These are phyloP conservation scores for Aspergillus intermedius DNA, from an alignment of 2,329 filamentous ascomycete genomes.

Conservation along the genomic window DNA sequence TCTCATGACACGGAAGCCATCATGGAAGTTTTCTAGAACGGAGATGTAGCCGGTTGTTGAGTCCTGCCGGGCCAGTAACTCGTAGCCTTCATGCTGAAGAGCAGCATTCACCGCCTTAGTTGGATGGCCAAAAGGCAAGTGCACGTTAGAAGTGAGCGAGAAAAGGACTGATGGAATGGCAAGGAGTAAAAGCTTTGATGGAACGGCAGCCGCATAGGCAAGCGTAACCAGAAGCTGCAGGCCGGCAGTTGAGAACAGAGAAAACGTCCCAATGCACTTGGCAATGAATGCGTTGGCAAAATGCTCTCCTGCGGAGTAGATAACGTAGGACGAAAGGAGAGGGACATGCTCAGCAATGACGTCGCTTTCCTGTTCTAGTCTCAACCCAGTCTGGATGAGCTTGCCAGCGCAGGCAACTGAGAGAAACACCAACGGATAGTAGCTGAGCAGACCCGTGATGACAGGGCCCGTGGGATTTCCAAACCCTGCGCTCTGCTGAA, in stretches of 20 bases:
- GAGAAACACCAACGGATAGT: constrained; percentile 62
- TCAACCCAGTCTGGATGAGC: constrained; percentile 53
- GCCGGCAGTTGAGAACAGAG: constrained; percentile 64
- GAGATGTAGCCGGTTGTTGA: constrained; percentile 89
- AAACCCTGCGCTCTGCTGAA: constrained; percentile 57
- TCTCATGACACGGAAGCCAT: constrained; percentile 72
- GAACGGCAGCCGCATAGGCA: constrained; percentile 59
- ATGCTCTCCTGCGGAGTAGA: constrained; percentile 51
- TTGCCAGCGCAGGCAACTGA: constrained; percentile 59
- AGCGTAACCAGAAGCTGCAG: constrained; percentile 62
- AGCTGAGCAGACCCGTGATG: constrained; percentile 65
- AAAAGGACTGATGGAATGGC: constrained; percentile 61
- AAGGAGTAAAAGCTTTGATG: constrained; percentile 61
- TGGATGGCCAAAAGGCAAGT: constrained; percentile 58
- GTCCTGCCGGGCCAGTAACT: constrained; percentile 72
- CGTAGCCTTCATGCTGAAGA: constrained; percentile 61
- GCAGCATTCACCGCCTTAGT: constrained; percentile 59
- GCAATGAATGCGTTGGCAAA: constrained; percentile 37
- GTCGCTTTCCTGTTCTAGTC: constrained; percentile 50
- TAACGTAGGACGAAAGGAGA: constrained; percentile 59
- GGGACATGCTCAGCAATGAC: constrained; percentile 58
- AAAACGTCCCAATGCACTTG: constrained; percentile 52
- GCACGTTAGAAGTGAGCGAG: constrained; percentile 65
- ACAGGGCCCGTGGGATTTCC: constrained; percentile 68
- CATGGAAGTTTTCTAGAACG: constrained; percentile 67